These are phyloP conservation scores for Alternaria gaisen DNA, from an alignment of 2,329 filamentous ascomycete species.

Conservation along the genomic window DNA sequence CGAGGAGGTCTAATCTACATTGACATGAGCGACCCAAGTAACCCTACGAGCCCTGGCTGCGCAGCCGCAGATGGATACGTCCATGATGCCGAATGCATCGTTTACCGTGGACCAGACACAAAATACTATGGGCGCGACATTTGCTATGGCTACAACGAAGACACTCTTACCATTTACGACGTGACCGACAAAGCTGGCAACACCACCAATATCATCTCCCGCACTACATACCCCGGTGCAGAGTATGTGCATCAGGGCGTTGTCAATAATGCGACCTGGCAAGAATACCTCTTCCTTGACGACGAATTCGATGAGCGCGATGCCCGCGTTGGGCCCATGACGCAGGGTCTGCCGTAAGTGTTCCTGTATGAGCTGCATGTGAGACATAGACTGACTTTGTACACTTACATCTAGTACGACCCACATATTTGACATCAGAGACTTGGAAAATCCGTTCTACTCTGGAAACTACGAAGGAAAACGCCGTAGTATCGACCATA, in stretches of 20 bases:
- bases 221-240: slow-evolving; percentile 61
- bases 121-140: slow-evolving; percentile 60
- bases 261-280: slow-evolving; percentile 36
- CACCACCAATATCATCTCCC: slow-evolving; percentile 51
- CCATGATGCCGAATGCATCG: slow-evolving; percentile 67
- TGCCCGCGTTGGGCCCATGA: slow-evolving; percentile 38
- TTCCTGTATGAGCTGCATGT: too few species aligned
- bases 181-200: slow-evolving; percentile 58
- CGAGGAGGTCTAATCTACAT: slow-evolving; percentile 64
- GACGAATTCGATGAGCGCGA: slow-evolving; percentile 46
- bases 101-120: slow-evolving; percentile 61
- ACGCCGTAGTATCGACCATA: slow-evolving; percentile 53
- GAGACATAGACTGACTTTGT: too few species aligned
- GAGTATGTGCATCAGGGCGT: slow-evolving; percentile 65
- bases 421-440: slow-evolving; percentile 46
- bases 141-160: slow-evolving; percentile 65
- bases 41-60: slow-evolving; percentile 62
- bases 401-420: slow-evolving; percentile 20
- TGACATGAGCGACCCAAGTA: slow-evolving; percentile 62
- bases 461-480: slow-evolving; percentile 52
- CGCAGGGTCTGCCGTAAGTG: slow-evolving; percentile 32
- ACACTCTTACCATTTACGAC: slow-evolving; percentile 60
- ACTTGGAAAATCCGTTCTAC: slow-evolving; percentile 44
- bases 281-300: slow-evolving; percentile 42
- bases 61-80: slow-evolving; percentile 65